Evolutionary conservation across 208 protist species (phyloP), one percentile per base, ranked within the genome.

Genomic region (Tritrichomonas foetus): DNA sequence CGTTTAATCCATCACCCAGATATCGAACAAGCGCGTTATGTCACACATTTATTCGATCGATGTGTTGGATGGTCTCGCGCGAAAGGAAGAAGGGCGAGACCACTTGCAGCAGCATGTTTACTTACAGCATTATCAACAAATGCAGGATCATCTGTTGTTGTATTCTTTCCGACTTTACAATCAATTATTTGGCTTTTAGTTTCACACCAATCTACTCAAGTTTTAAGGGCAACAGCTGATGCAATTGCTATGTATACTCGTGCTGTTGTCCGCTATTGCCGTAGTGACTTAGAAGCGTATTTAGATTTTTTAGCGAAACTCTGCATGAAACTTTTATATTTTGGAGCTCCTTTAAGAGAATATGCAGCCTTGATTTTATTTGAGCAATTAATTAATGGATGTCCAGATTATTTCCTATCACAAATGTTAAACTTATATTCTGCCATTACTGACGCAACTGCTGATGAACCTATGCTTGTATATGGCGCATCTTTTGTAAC

Each of bases 101-200:
- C 44, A 16, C 44, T 89, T 44, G 47, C 41, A 27, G 78, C 78
- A 22, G 78, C 78, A 39, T 5, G 30, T 36, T 53, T 89, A 47
- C 25, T 89, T 39, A n/a, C 33, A 89, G 41, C 78, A 11, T n/a
- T 89, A n/a, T 44, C 78, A 14, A 14, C 44, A 9, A 89, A 89
- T 57, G 41, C 78, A 1, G 78, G 78, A n/a, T 44, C 14, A n/a
- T 25, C 33, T 50, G 47, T 89, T 89, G 78, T 89, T 22, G 27
- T 53, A 25, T 89, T 49, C 20, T 57, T 53, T 39, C 47, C 39
- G 57, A 8, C 25, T 3, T n/a, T 89, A 22, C 47, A 89, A 36
- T 53, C 78, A 33, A 47, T 49, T 50, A 89, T 89, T 57, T 89
- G 78, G 78, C 13, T 57, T 57, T 30, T 89, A 16, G 78, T 89